phyloP scores from a whole-genome alignment of 148 eudicot genomes.

The Rhododendron ferrugineum region DNA sequence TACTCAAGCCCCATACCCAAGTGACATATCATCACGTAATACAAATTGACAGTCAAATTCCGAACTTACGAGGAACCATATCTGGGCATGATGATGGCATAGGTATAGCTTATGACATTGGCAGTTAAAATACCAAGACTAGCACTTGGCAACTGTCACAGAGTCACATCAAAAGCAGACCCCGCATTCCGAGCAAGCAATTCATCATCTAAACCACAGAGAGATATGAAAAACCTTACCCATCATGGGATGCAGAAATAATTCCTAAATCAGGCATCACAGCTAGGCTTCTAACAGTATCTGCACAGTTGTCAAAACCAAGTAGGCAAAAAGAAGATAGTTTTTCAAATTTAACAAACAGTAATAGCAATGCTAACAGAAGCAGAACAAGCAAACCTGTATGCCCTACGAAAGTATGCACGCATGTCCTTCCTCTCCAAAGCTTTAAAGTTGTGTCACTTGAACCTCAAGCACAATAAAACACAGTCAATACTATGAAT shows the following conservation, averaged over 20 bases:
- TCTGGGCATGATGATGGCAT: neutral
- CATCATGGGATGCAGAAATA: conserved; percentile 97
- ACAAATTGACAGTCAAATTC: neutral
- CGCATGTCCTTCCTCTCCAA: conserved; percentile 78
- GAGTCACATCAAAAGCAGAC: neutral
- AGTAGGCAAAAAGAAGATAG: neutral
- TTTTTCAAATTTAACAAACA: neutral
- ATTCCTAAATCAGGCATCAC: conserved; percentile 72
- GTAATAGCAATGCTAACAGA: neutral
- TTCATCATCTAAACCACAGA: neutral
- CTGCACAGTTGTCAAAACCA: conserved; percentile 32
- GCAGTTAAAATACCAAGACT: neutral
- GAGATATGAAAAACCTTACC: conserved; percentile 40
- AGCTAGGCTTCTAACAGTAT: conserved; percentile 87
- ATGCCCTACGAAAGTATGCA: conserved; percentile 71
- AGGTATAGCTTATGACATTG: neutral
- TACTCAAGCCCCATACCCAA: neutral
- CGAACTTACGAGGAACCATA: too few species aligned
- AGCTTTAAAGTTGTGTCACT: conserved; percentile 87
- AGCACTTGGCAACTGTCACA: neutral
- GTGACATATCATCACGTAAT: neutral
- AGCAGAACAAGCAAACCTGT: conserved; percentile 38
- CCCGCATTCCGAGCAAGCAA: neutral
- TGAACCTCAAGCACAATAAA: conserved; percentile 61
- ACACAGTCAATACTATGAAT: neutral